Evolutionary conservation across 768 basidiomycete species (phyloP), one percentile per base, ranked within the genome.

Genomic region (Coprinopsis sp.): DNA sequence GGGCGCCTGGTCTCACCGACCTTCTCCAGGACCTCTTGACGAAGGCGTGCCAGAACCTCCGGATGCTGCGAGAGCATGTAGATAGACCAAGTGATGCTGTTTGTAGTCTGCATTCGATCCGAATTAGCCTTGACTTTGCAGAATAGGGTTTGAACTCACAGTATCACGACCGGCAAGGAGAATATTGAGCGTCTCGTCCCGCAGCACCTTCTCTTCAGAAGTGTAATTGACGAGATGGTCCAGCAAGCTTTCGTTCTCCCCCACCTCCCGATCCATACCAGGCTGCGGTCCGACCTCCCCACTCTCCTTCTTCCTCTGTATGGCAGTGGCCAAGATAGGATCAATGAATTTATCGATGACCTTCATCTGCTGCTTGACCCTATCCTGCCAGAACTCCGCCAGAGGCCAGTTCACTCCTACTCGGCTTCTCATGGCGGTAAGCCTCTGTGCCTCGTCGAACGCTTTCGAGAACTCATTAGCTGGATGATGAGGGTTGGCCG

Each of bases 1-100:
- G n/a, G 73, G n/a, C 61, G 51, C 4, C 58, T 53, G 7, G 52
- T 56, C 1, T 60, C 48, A 2, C 72, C 72, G 31, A 77, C 60
- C 7, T 58, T 61, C 19, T 51, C 54, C 14, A 73, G 11, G 21
- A 78, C 64, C 45, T 79, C 77, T 36, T 66, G 58, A 5, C 73
- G 68, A n/a, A 77, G 54, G 4, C 63, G 59, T 13, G 21, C 42
- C 18, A 72, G 52, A n/a, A 75, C 60, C 0, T 64, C 50, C 3
- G 74, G 76, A 52, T 78, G 64, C 56, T 68, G 62, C 18, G 74
- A 61, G 29, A 80, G 65, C 51, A 71, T 60, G 57, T 79, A 79
- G 2, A 72, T 53, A 2, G 64, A 62, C 44, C 68, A 75, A 2
- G 68, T 76, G 37, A 79, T 56, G 1, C 66, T 66, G 23, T 64